phyloP scores from a whole-genome alignment of 2,329 filamentous ascomycete species.

The Pseudogymnoascus sp. region DNA sequence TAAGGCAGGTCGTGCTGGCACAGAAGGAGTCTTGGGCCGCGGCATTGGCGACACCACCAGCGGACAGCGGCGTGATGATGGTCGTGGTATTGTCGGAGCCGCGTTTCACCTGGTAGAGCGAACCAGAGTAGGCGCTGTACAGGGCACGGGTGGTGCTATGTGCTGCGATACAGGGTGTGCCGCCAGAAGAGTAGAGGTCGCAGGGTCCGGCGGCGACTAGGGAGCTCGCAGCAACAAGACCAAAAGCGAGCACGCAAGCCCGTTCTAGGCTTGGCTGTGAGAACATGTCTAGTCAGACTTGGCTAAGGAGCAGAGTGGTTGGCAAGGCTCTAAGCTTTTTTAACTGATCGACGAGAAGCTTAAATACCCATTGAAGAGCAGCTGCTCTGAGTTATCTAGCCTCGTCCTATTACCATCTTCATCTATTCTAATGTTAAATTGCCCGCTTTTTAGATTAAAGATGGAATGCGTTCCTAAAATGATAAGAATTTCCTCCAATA shows the following conservation, averaged over 20 bases:
- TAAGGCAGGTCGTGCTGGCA: slow-evolving; percentile 51
- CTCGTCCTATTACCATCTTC: slow-evolving; percentile 10
- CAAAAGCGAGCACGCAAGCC: slow-evolving; percentile 20
- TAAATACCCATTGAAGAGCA: slow-evolving; percentile 2
- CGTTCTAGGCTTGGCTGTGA: slow-evolving; percentile 25
- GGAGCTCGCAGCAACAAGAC: slow-evolving; percentile 31
- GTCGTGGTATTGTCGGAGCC: slow-evolving; percentile 38
- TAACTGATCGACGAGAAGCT: slow-evolving; percentile 11
- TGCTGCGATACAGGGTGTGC: slow-evolving; percentile 56
- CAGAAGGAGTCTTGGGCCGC: slow-evolving; percentile 56
- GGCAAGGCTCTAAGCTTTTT: slow-evolving; percentile 8
- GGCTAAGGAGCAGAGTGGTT: not conserved
- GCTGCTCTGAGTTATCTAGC: not conserved
- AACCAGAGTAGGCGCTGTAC: slow-evolving; percentile 44
- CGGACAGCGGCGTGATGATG: slow-evolving; percentile 38
- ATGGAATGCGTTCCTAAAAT: not conserved
- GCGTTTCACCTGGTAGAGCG: slow-evolving; percentile 54
- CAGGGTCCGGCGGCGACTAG: slow-evolving; percentile 49
- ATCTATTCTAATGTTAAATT: slow-evolving; percentile 12
- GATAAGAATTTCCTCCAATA: slow-evolving; percentile 17
- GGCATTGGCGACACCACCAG: slow-evolving; percentile 56
- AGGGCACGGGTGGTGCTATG: slow-evolving; percentile 59
- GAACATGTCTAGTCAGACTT: slow-evolving; percentile 26
- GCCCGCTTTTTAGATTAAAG: slow-evolving; percentile 11
- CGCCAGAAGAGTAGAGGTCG: slow-evolving; percentile 51